Evolutionary conservation across 2,329 filamentous ascomycete genomes (phyloP).

Genomic region (Penicillium brasilianum): DNA sequence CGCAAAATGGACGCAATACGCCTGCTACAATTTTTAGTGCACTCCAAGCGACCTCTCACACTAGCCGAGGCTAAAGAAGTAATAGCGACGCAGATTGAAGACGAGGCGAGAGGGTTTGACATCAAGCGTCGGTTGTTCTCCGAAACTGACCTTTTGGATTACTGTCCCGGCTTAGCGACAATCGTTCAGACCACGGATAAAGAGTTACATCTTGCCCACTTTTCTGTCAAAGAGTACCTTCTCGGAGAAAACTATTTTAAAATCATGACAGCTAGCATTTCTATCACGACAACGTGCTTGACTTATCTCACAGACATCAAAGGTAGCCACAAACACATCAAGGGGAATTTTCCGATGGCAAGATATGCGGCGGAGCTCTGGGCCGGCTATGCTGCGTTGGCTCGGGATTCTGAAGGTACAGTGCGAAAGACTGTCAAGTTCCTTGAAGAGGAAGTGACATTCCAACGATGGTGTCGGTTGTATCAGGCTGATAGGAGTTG

Average conservation of each 20-base stretch:
- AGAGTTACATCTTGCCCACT: too few species aligned
- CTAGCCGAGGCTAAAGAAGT: constrained; percentile 17
- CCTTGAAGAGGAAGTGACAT: constrained; percentile 14
- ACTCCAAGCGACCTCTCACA: constrained; percentile 14
- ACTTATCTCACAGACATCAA: constrained; percentile 18
- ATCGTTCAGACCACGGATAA: constrained; percentile 9
- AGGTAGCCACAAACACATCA: neutral
- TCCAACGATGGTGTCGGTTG: constrained; percentile 14
- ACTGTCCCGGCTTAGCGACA: constrained; percentile 20
- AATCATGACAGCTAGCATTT: constrained; percentile 13
- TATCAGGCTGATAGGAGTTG: constrained; percentile 13
- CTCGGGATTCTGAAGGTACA: constrained; percentile 14
- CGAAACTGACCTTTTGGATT: constrained; percentile 16
- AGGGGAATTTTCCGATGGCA: constrained; percentile 15
- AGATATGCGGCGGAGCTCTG: constrained; percentile 13
- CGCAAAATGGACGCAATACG: constrained; percentile 12
- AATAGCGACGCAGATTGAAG: constrained; percentile 19
- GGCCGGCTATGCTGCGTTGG: constrained; percentile 14
- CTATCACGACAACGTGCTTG: constrained; percentile 19
- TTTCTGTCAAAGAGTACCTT: constrained; percentile 6
- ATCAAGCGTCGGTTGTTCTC: constrained; percentile 16
- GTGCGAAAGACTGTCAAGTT: constrained; percentile 8
- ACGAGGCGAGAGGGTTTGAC: constrained; percentile 7
- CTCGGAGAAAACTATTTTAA: neutral
- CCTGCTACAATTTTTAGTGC: constrained; percentile 18